Conservation (phyloP, 805 yeast species). For the Candida namnaoensis region DNA sequence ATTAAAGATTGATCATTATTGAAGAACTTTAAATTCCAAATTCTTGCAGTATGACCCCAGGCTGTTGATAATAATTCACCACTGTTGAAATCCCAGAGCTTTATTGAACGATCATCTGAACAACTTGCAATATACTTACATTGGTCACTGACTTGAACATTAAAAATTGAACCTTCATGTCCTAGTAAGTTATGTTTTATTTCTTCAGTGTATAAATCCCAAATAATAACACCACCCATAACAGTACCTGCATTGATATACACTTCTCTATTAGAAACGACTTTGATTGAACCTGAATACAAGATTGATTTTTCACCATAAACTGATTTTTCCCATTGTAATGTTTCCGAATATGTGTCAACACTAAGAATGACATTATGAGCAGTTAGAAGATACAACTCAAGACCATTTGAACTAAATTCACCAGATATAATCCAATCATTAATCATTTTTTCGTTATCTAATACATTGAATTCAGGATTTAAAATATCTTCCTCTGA, state of each 20-base stretch:
- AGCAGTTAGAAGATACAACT: slow-evolving; percentile 58
- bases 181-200: slow-evolving; percentile 51
- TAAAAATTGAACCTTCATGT: slow-evolving; percentile 91
- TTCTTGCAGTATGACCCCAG: slow-evolving; percentile 96
- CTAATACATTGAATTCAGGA: slow-evolving; percentile 4
- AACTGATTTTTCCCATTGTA: slow-evolving; percentile 23
- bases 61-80: slow-evolving; percentile 67
- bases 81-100: slow-evolving; percentile 53
- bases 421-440: slow-evolving; percentile 77
- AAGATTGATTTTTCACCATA: slow-evolving; percentile 73
- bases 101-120: slow-evolving; percentile 89
- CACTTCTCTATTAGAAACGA: slow-evolving; percentile 30
- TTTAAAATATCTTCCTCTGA: slow-evolving; percentile 22
- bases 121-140: slow-evolving; percentile 64
- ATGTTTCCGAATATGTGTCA: slow-evolving; percentile 18
- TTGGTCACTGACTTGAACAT: slow-evolving; percentile 51
- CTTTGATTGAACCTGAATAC: slow-evolving; percentile 75
- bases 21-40: slow-evolving; percentile 72
- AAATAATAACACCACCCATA: slow-evolving; percentile 74
- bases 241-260: slow-evolving; percentile 87
- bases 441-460: slow-evolving; percentile 41
- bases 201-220: slow-evolving; percentile 46
- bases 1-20: slow-evolving; percentile 31
- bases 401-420: slow-evolving; percentile 30
- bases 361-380: slow-evolving; percentile 58